Percentiles rank a stretch among this genome's conserved stretches.
These are phyloP conservation scores for Eucalyptus brandiana DNA, from an alignment of 345 rosid genomes.

Conservation along the genomic window DNA sequence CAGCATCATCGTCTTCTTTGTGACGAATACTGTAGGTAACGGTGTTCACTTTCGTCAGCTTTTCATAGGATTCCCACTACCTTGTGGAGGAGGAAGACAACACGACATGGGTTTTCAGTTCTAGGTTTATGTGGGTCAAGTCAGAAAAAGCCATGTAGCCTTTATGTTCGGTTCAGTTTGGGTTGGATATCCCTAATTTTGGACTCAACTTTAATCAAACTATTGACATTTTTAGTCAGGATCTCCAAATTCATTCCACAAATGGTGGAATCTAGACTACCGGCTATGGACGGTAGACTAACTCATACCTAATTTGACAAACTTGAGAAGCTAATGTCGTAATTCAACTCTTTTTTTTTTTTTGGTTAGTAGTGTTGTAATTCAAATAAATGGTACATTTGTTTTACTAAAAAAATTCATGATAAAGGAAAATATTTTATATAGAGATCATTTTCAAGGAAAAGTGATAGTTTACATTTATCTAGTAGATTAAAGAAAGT, in stretches of 20 bases:
- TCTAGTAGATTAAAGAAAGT: neutral
- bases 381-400: neutral
- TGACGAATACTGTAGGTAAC: no score
- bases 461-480: no score
- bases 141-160: neutral
- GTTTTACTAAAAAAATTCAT: no score
- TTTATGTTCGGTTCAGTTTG: accelerated
- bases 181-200: neutral
- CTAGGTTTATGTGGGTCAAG: neutral
- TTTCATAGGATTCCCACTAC: no score
- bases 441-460: neutral
- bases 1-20: no score
- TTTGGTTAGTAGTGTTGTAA: neutral
- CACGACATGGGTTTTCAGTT: neutral
- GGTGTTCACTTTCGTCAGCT: no score
- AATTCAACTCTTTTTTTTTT: neutral
- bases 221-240: neutral
- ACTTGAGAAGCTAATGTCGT: neutral
- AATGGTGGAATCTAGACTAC: neutral
- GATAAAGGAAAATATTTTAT: neutral
- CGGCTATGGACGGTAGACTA: neutral
- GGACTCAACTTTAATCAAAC: accelerated
- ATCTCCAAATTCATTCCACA: neutral
- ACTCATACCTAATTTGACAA: neutral
- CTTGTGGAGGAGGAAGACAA: no score